A percentile compares a stretch with the other conserved stretches of the same genome.
These are phyloP conservation scores for Fomitopsis palustris DNA, from an alignment of 1,284 basidiomycete genomes.

Conservation along the genomic window DNA sequence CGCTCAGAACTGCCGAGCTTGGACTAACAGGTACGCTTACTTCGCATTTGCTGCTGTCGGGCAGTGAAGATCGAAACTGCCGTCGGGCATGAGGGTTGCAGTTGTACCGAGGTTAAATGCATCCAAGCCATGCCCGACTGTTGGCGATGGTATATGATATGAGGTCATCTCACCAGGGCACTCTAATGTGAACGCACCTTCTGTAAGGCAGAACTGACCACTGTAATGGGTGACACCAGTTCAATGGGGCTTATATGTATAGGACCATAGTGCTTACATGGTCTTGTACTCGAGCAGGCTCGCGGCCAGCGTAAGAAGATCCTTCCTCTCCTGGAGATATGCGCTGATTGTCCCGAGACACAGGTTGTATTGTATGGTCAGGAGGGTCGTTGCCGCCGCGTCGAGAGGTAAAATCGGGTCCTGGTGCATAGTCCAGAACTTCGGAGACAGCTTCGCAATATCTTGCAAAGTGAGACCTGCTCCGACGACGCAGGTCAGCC, in stretches of 20 bases:
- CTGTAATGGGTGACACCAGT: slow-evolving; percentile 10
- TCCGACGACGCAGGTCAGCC: background rate
- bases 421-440: slow-evolving; percentile 38
- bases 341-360: slow-evolving; percentile 30
- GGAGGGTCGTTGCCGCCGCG: slow-evolving; percentile 31
- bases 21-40: background rate
- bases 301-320: slow-evolving; percentile 22
- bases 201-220: slow-evolving; percentile 33
- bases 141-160: slow-evolving; percentile 23
- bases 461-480: slow-evolving; percentile 33
- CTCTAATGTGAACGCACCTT: slow-evolving; percentile 6
- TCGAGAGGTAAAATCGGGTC: slow-evolving; percentile 35
- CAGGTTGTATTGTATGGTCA: slow-evolving; percentile 44
- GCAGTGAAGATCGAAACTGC: slow-evolving; percentile 30
- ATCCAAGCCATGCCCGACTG: slow-evolving; percentile 36
- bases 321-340: slow-evolving; percentile 17
- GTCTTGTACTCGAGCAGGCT: slow-evolving; percentile 18
- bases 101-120: slow-evolving; percentile 33
- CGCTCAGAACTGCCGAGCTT: background rate
- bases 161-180: background rate
- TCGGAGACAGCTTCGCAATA: slow-evolving; percentile 27
- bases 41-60: slow-evolving; percentile 22
- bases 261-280: slow-evolving; percentile 20
- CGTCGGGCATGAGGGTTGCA: slow-evolving; percentile 25
- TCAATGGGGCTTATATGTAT: background rate